Base-by-base conservation (phyloP, 2,329 filamentous ascomycete genomes). In the Fusarium sp. region DNA sequence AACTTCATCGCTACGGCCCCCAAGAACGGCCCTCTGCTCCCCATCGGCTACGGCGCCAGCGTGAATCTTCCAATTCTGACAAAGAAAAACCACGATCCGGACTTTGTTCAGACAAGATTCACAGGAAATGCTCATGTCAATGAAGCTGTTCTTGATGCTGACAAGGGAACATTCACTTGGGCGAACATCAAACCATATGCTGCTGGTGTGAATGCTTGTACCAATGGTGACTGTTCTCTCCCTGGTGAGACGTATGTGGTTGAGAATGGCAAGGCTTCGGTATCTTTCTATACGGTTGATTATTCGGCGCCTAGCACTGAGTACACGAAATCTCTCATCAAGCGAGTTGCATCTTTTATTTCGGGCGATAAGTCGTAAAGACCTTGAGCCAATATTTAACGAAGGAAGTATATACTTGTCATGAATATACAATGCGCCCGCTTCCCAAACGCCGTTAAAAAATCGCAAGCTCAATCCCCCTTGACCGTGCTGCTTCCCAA, bases 221-320 rank as follows among this genome's bases (percentile, higher is more conserved):
- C 85, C 67, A 86, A 86, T 48, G 85, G 84, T 2, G 81, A 87
- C 56, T 85, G 84, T 71, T 75, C 73, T 9, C 71, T 87, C n/a
- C 83, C 83, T 0, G 84, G 84, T 0, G 85, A 87, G 78, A 85
- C 83, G 2, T 79, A 78, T 38, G 77, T 86, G 4, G 79, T 86
- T 13, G 78, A 80, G 49, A 75, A 77, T 16, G 82, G 81, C 0
- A 82, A 78, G 39, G 74, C 81, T 4, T 77, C 77, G 16, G 80
- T 87, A 5, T 81, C 77, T 1, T 76, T 85, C 0, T 87, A 85
- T 60, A 85, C 83, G 0, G 79, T 85, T 21, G 84, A 87, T 57
- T 86, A 85, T 63, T 80, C 82, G 69, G 84, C 84, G 8, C 85
- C 84, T 3, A 74, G 44, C 43, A 70, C 66, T 2, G 29, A 55